These are phyloP conservation scores for Leavenworthia alabamica DNA, from an alignment of 345 rosid species.

Conservation along the genomic window DNA sequence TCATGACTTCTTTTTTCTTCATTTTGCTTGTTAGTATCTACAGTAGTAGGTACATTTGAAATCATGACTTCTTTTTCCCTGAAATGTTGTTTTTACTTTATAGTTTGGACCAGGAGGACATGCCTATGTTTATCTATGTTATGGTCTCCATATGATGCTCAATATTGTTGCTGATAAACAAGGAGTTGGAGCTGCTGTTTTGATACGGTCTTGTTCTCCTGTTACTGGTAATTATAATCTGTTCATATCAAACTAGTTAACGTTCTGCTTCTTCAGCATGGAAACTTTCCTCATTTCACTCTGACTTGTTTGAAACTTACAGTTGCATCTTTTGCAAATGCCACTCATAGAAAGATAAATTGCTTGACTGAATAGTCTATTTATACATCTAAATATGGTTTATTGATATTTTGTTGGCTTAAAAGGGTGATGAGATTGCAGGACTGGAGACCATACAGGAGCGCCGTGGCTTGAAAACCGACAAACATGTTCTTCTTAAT, in stretches of 20 bases:
- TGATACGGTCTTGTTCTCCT: slow-evolving; percentile 85
- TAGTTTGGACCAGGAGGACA: slow-evolving; percentile 97
- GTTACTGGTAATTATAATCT: slow-evolving; percentile 55
- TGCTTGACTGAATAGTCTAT: background rate
- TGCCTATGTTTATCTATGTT: slow-evolving; percentile 92
- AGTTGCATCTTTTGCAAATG: background rate
- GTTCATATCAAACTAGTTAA: background rate
- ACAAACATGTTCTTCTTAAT: slow-evolving; percentile 68
- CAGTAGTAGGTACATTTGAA: background rate
- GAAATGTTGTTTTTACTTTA: background rate
- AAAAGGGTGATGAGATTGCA: slow-evolving; percentile 24
- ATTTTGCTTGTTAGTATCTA: background rate
- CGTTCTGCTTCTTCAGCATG: background rate
- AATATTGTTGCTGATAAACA: slow-evolving; percentile 89
- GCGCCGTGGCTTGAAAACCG: slow-evolving; percentile 71
- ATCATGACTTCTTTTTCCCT: background rate
- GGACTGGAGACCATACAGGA: slow-evolving; percentile 84
- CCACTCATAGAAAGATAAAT: background rate
- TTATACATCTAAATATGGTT: background rate
- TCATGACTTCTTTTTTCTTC: too few relatives aligned
- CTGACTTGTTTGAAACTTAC: background rate
- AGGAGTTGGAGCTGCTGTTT: slow-evolving; percentile 84
- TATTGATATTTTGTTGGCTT: background rate
- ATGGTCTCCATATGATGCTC: slow-evolving; percentile 87
- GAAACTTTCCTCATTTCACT: background rate